Base-by-base conservation (phyloP, 2,329 filamentous ascomycete species). In the Conoideocrella luteorostrata region DNA sequence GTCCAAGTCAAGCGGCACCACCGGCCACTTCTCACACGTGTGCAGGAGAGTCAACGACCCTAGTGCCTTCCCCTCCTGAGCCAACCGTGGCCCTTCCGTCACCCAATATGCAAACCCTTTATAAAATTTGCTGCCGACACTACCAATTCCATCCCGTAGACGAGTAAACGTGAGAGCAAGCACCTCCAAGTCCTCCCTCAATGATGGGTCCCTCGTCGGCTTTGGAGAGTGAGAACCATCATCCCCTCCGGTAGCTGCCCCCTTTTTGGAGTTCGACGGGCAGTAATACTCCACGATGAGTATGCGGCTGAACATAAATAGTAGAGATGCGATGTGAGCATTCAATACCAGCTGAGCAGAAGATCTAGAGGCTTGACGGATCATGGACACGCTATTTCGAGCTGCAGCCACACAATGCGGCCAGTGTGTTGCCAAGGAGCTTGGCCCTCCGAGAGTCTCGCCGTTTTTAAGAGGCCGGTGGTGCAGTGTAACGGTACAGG, bases 361-460 rank as follows among this genome's bases (percentile, higher is more conserved):
- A 13, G 47, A 40, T 3, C 52, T 44, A 9, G 44, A 43, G 17
- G 49, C 50, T 13, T 56, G 52, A 10, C 52, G 50, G 10, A 56
- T 47, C 15, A 50, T 35, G 6, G 50, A 29, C 3, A 50, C 49
- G 2, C 43, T 43, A 12, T 37, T 40, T 4, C 53, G 53, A 15
- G 52, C 54, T 2, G 53, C 45, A 9, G 47, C 47, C 12, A 56
- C 46, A 29, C 54, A 56, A 11, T 52, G 52, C 4, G 54, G 52
- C 55, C 55, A 57, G 23, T 56, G 45, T 7, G 46, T 44, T 0
- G 47, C n/a, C n/a, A n/a, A n/a, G n/a, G n/a, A n/a, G n/a, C n/a
- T n/a, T n/a, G n/a, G n/a, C n/a, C n/a, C n/a, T n/a, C n/a, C n/a
- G n/a, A n/a, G n/a, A n/a, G n/a, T n/a, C n/a, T 42, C 20, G 49